Base-by-base conservation (phyloP, 2,329 filamentous ascomycete species). In the Xylariales sp. region DNA sequence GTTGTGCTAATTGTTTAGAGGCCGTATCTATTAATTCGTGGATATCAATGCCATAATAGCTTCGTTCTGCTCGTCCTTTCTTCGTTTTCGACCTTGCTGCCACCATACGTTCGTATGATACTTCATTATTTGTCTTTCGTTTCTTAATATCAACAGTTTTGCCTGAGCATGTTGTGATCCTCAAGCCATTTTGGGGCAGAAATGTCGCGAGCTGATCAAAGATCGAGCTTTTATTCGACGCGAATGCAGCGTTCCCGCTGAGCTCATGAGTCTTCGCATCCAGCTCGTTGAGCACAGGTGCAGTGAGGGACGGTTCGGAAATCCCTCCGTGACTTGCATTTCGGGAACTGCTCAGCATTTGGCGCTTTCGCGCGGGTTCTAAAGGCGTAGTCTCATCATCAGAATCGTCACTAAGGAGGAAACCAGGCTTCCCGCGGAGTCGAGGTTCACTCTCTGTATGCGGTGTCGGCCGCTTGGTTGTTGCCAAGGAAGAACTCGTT, bases 1-100 rank as follows among this genome's bases (percentile, higher is more conserved):
- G 74, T 77, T 71, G 72, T 45, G 83, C 81, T 9, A 86, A 80
- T 69, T 93, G 89, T 23, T 86, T 86, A 61, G 87, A 83, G 3
- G 91, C 91, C 16, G 91, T 86, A 64, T 92, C 90, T 65, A 98
- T 86, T 46, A 99, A 82, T 63, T 89, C 85, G 78, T 97, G 94
- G 41, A 99, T 96, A 54, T 97, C 91, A 71, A 99, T 91, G 9
- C 96, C 96, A 78, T 97, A 99, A 80, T 94, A 98, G 73, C 90
- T 91, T 73, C 88, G 88, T 74, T 88, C 88, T 2, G 92, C 92
- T 66, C 89, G 85, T 1, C 91, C 90, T 64, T 90, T 87, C 69
- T 88, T 89, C 0, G 86, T 89, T 63, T 81, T 87, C 5, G 91
- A 93, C 57, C 91, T 84, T 10, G 88, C 86, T 28, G 91, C 90